Base-by-base conservation (phyloP, 129 eudicot species). In the Flaveria bidentis region DNA sequence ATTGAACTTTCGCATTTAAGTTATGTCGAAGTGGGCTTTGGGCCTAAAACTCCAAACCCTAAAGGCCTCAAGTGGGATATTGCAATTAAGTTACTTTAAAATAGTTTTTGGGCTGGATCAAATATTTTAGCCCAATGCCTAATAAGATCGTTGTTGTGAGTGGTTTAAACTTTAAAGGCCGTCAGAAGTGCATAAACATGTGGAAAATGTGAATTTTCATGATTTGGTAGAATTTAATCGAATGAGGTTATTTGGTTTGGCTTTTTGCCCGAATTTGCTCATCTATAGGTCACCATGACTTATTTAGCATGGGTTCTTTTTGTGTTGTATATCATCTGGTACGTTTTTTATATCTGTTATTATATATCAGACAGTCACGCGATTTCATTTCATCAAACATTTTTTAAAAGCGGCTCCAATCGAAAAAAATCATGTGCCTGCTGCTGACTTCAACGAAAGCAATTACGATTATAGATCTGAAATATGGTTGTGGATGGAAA, bases 161-260 rank as follows among this genome's bases (percentile, higher is more conserved):
- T 57, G 64, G 64, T 57, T 57, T 57, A 55, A 55, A 55, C 33
- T 57, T 57, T 57, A 55, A 55, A 55, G 26, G 62, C 7, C 9
- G 26, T 49, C 14, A 13, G 5, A 49, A 49, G 53, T 7, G 50
- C 50, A 45, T 9, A 45, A 45, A 9, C 50, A 52, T 52, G 22
- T 52, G 58, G 13, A 45, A 9, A 9, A 52, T 52, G 22, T 16
- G 58, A 5, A 1, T n/a, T n/a, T 52, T 52, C 58, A 17, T 15
- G 58, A 52, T 52, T 52, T 15, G 23, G 16, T 52, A n/a, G 11
- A 36, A 36, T 36, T 0, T 36, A 36, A 36, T 36, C 41, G 41
- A 36, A 0, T 4, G 41, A 36, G 41, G 41, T 36, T 7, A 36
- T 36, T 36, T 36, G 41, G 41, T 36, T 36, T 36, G 41, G 41